Base-by-base conservation (phyloP, 345 rosid species). In the Eucalyptus sp. region DNA sequence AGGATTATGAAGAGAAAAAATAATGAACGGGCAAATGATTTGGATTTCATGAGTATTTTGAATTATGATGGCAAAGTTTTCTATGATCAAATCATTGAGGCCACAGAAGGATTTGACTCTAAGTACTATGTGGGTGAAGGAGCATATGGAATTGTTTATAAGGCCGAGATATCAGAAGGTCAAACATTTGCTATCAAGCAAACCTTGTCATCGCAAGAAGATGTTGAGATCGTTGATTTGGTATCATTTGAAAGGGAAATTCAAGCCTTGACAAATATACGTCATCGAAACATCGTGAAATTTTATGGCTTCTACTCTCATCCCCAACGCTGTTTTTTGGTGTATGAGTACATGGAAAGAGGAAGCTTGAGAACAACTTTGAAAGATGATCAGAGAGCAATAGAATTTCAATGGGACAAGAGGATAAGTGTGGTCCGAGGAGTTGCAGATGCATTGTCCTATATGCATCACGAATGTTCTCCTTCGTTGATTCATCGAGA, bases 171-270 rank as follows among this genome's bases (percentile, higher is more conserved):
- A 58, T 58, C n/a, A 58, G 0, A 25, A 58, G 13, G 13, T 58
- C 64, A 58, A 58, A 58, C 14, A 2, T 24, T 58, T 10, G 64
- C 64, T 10, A 24, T 58, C n/a, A 58, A 58, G n/a, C 64, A 25
- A 58, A 58, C n/a, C n/a, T 58, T 10, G n/a, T 58, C 64, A 58
- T 58, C 64, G 7, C 64, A 58, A 58, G 64, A 58, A 25, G 64
- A 58, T 58, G 0, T 0, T 24, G 64, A 58, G 29, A 10, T 24
- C 0, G 5, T 58, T 58, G 64, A 58, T 24, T 58, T 58, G 13
- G 13, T 24, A 58, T 25, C 13, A 58, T 58, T 58, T 24, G n/a
- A 58, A 58, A 58, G 13, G 64, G 64, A 58, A 58, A 58, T 58
- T 24, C 64, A 58, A 58, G 29, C 64, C 64, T 58, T 25, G 29